Evolutionary conservation across 2,329 filamentous ascomycete genomes (phyloP), one percentile per base, ranked within the genome.

Genomic region (Phaeomoniella chlamydospora): DNA sequence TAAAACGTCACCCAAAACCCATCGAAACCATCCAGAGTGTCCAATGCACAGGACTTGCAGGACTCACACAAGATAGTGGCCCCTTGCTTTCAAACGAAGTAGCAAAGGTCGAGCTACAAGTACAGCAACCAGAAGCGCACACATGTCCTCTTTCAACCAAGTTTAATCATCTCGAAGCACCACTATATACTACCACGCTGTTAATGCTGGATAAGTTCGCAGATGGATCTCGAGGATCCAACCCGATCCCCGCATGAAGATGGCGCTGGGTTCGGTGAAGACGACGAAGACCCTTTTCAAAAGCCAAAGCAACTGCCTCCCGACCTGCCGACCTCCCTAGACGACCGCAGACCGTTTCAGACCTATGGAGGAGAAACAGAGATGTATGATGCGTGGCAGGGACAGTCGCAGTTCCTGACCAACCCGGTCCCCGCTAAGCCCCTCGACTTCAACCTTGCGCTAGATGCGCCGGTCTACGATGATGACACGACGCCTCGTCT

Each of bases 331-430:
- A 90, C 74, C 46, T 94, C 87, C 10, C 72, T 98, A 37, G 80
- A 98, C 57, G 90, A 98, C 63, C 76, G 90, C 41, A 74, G 78
- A 47, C 69, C 69, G 49, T 71, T 80, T 19, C 72, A 77, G 3
- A 67, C 65, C 33, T 75, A 78, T 42, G 70, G 80, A 38, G 68
- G 70, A 29, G 90, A 96, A 66, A 94, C 87, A 29, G 90, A 96
- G 66, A 85, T 94, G 64, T 98, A 96, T 57, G 90, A 98, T 70
- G 90, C 85, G 47, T 98, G 90, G 90, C 86, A 96, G 77, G 88
- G 36, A 13, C 18, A 13, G 68, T 94, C 88, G 31, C 87, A 94
- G 61, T 94, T 94, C 59, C 70, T 96, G 44, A 92, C 85, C 3
- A 83, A 79, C 3, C 87, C 88, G 15, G 77, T 87, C 40, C 68